Conservation (phyloP, 73 alveolate species). For the Paraurostyla sp. region DNA sequence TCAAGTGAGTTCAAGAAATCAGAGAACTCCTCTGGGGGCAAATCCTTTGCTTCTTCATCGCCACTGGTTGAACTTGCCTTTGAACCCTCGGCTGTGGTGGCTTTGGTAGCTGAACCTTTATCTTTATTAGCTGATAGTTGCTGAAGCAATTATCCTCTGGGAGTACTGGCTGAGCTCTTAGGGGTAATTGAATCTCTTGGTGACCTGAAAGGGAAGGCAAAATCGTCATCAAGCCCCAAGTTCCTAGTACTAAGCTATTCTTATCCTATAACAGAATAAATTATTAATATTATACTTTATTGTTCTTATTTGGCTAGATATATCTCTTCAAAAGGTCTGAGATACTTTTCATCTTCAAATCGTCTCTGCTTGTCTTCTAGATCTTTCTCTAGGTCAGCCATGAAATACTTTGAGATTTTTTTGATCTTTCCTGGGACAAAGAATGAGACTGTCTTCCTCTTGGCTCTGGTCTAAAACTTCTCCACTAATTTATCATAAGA, state of each 20-base stretch:
- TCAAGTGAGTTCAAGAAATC: constrained; percentile 8
- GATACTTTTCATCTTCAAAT: neutral
- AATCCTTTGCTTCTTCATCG: constrained; percentile 51
- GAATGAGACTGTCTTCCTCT: constrained; percentile 46
- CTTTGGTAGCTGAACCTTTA: neutral
- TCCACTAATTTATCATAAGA: constrained; percentile 12
- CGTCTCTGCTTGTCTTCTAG: constrained; percentile 20
- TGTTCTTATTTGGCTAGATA: constrained; percentile 3
- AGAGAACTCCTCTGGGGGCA: constrained; percentile 59
- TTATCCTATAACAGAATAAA: neutral
- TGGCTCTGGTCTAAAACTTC: constrained; percentile 43
- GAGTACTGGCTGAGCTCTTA: neutral
- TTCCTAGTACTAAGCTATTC: neutral
- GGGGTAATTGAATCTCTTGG: constrained; percentile 33
- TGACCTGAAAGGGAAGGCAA: neutral
- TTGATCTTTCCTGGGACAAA: constrained; percentile 28
- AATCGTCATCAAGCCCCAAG: constrained; percentile 18
- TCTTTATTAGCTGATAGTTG: neutral
- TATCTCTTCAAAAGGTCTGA: constrained; percentile 39
- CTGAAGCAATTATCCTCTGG: constrained; percentile 18
- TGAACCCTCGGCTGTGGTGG: neutral
- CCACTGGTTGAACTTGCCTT: too few species aligned
- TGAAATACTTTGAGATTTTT: constrained; percentile 34
- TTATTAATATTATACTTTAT: neutral
- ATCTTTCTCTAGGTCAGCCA: constrained; percentile 46